These are phyloP conservation scores for Persicaria maculosa DNA, from an alignment of 148 eudicot genomes.

Conservation along the genomic window DNA sequence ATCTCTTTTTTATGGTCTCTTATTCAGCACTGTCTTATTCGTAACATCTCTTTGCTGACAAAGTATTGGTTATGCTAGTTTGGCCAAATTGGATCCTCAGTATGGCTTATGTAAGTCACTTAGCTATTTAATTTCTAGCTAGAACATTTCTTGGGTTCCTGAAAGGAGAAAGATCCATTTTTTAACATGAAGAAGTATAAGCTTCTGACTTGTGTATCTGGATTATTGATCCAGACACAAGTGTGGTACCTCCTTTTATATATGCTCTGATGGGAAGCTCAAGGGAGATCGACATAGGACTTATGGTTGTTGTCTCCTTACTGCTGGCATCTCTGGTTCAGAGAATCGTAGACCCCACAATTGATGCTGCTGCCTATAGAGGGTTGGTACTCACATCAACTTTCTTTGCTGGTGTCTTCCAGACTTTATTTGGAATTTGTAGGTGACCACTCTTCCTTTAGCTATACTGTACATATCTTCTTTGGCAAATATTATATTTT, in stretches of 20 bases:
- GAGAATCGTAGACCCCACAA: conserved; percentile 43
- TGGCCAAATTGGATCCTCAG: too few relatives aligned
- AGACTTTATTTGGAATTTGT: conserved; percentile 52
- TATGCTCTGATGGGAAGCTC: conserved; percentile 82
- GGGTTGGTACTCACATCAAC: conserved; percentile 66
- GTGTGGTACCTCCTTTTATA: conserved; percentile 68
- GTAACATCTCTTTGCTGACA: too few relatives aligned
- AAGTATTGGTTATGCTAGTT: too few relatives aligned
- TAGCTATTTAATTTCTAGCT: too few relatives aligned
- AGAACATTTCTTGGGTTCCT: too few relatives aligned
- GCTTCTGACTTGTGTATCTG: not conserved
- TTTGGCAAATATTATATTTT: too few relatives aligned
- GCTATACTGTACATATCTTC: conserved; percentile 6
- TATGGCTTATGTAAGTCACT: too few relatives aligned
- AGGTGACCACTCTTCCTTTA: conserved; percentile 16
- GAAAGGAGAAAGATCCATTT: too few relatives aligned
- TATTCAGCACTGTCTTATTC: too few relatives aligned
- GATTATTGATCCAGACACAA: conserved; percentile 35
- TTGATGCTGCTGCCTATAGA: conserved; percentile 35
- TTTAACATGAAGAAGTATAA: not conserved
- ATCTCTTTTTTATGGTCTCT: too few relatives aligned
- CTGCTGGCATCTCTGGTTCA: conserved; percentile 48
- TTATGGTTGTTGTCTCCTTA: conserved; percentile 70
- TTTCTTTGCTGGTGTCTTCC: conserved; percentile 64
- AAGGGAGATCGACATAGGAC: conserved; percentile 83